Conservation (phyloP, 345 rosid species). For the Erodium maritimum region DNA sequence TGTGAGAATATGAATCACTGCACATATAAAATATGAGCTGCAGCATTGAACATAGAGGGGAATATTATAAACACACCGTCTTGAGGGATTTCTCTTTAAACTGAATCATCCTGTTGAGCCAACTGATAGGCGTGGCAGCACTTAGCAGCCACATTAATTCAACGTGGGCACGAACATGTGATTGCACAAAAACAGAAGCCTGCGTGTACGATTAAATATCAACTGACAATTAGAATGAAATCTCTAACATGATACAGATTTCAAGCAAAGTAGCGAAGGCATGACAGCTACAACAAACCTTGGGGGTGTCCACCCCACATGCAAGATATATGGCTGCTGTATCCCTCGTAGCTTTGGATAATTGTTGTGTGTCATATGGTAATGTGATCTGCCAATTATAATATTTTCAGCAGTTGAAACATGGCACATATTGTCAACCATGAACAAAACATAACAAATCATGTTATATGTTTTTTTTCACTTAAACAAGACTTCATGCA, state of each 20-base stretch:
- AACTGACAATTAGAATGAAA: slow-evolving; percentile 1
- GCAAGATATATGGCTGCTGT: slow-evolving; percentile 89
- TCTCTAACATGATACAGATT: background rate
- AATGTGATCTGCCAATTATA: slow-evolving; percentile 43
- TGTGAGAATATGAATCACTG: background rate
- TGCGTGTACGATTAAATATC: slow-evolving; percentile 19
- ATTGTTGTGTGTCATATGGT: slow-evolving; percentile 56
- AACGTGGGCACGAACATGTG: slow-evolving; percentile 68
- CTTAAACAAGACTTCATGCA: too few species aligned
- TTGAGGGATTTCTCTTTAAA: slow-evolving; percentile 90
- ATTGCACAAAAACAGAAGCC: slow-evolving; percentile 93
- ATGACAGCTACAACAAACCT: slow-evolving; percentile 27
- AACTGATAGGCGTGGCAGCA: slow-evolving; percentile 76
- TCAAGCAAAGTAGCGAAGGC: slow-evolving; percentile 1
- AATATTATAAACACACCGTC: slow-evolving; percentile 40
- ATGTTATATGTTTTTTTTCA: too few species aligned
- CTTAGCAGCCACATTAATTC: slow-evolving; percentile 80
- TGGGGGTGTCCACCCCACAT: slow-evolving; percentile 72
- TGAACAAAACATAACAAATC: background rate
- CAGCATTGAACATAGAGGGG: slow-evolving; percentile 4
- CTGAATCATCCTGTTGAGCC: slow-evolving; percentile 84
- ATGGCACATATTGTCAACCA: background rate
- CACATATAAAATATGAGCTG: background rate
- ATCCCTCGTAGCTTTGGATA: slow-evolving; percentile 63
- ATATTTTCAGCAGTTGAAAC: slow-evolving; percentile 1